phyloP scores from a whole-genome alignment of 306 rosid species.

The Quercus alba region DNA sequence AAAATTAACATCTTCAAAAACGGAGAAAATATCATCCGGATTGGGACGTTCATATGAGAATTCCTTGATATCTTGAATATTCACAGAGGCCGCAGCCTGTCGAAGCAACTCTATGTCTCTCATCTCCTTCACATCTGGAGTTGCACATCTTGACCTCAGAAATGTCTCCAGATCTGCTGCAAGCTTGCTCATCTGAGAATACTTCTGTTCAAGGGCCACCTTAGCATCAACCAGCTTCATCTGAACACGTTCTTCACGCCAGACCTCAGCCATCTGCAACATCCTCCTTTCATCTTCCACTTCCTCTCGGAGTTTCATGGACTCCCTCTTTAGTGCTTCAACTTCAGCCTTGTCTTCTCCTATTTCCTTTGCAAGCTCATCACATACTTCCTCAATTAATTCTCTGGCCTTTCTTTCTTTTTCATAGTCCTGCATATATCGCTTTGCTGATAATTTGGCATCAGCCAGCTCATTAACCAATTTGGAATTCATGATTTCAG shows the following conservation, averaged over 20 bases:
- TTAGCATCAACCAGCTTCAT: conserved; percentile 94
- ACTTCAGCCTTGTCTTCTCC: conserved; percentile 92
- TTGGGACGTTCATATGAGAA: conserved; percentile 69
- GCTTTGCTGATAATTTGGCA: conserved; percentile 66
- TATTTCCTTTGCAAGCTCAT: conserved; percentile 91
- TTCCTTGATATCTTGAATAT: conserved; percentile 64
- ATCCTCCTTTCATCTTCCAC: conserved; percentile 84
- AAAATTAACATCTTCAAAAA: conserved; percentile 61
- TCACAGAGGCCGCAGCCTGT: conserved; percentile 57
- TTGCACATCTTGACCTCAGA: conserved; percentile 39
- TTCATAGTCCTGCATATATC: conserved; percentile 75
- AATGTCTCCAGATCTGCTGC: conserved; percentile 63
- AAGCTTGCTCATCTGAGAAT: conserved; percentile 81
- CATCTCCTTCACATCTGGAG: conserved; percentile 58
- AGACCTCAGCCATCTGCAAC: conserved; percentile 96
- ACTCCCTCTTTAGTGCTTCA: conserved; percentile 72
- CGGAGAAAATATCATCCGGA: conserved; percentile 71
- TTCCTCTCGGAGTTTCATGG: conserved; percentile 65
- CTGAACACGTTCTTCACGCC: conserved; percentile 99
- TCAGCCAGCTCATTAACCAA: conserved; percentile 86
- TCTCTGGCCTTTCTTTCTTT: conserved; percentile 81
- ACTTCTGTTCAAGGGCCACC: conserved; percentile 83
- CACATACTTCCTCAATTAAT: conserved; percentile 83
- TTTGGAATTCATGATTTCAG: conserved; percentile 76
- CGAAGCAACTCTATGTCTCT: conserved; percentile 59